These are phyloP conservation scores for Fusarium sp. DNA, from an alignment of 2,329 filamentous ascomycete genomes.

Conservation along the genomic window DNA sequence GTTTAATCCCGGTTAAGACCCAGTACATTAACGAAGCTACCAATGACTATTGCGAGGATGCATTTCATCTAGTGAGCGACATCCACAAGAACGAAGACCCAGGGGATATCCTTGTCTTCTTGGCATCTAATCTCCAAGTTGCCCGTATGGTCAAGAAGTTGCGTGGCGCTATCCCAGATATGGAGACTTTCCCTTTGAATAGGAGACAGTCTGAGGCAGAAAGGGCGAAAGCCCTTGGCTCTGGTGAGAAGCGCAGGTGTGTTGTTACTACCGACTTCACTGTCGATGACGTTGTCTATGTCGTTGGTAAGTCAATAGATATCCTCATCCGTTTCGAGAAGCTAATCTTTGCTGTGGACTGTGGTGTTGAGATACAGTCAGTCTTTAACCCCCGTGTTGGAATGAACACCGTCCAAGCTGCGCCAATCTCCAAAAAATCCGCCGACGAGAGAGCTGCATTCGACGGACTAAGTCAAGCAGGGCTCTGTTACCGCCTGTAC, in stretches of 20 bases:
- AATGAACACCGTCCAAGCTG: not conserved
- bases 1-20: not conserved
- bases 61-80: accelerated
- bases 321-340: not conserved
- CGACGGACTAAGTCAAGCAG: not conserved
- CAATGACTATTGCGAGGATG: not conserved
- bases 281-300: not conserved
- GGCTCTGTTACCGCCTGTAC: not conserved
- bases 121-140: not conserved
- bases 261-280: not conserved
- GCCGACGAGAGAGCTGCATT: not conserved
- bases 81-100: not conserved
- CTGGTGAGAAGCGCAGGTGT: not conserved
- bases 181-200: not conserved
- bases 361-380: not conserved
- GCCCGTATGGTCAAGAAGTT: not conserved
- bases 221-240: not conserved
- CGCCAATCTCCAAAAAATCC: not conserved
- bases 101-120: not conserved
- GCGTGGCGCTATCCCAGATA: not conserved
- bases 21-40: accelerated
- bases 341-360: not conserved
- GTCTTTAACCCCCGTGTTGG: not conserved
- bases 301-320: not conserved
- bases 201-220: not conserved